Evolutionary conservation across 352 stramenopile species (phyloP).

Genomic region (Pythium pyrilobum): DNA sequence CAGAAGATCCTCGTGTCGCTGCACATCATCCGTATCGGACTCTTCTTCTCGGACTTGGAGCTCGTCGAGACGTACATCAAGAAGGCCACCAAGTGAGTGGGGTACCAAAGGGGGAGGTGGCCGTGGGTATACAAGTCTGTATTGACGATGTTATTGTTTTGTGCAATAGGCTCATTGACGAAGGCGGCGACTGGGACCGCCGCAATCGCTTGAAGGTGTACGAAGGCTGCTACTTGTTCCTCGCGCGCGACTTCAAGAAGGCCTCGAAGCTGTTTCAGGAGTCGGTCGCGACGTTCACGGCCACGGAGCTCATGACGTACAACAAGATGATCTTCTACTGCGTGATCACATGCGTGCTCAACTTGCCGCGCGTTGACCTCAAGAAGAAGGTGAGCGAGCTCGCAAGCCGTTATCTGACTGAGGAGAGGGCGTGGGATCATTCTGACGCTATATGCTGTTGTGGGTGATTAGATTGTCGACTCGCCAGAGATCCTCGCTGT

Average conservation of each 20-base stretch:
- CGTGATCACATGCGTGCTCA: slow-evolving; percentile 94
- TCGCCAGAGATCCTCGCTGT: slow-evolving; percentile 94
- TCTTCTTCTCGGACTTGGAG: slow-evolving; percentile 85
- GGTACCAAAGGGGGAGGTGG: background rate
- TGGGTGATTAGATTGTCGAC: slow-evolving; percentile 90
- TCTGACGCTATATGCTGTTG: too few relatives aligned
- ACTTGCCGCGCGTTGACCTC: slow-evolving; percentile 90
- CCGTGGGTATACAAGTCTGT: too few relatives aligned
- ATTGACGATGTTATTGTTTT: background rate
- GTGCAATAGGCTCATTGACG: slow-evolving; percentile 77
- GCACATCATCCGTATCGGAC: slow-evolving; percentile 86
- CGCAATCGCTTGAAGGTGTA: slow-evolving; percentile 99
- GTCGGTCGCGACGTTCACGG: slow-evolving; percentile 98
- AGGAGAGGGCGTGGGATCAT: background rate
- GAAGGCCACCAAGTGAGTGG: slow-evolving; percentile 56
- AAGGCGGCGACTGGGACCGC: slow-evolving; percentile 98
- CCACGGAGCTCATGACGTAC: slow-evolving; percentile 97
- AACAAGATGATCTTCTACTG: slow-evolving; percentile 97
- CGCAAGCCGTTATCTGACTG: slow-evolving; percentile 30
- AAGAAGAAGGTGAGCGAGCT: slow-evolving; percentile 94
- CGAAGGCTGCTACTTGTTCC: slow-evolving; percentile 92
- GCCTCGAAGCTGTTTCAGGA: slow-evolving; percentile 93
- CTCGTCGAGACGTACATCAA: slow-evolving; percentile 86
- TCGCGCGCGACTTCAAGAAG: slow-evolving; percentile 92
- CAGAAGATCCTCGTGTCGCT: slow-evolving; percentile 98